phyloP scores from a whole-genome alignment of 805 yeast species.

The Maudiozyma bulderi region DNA sequence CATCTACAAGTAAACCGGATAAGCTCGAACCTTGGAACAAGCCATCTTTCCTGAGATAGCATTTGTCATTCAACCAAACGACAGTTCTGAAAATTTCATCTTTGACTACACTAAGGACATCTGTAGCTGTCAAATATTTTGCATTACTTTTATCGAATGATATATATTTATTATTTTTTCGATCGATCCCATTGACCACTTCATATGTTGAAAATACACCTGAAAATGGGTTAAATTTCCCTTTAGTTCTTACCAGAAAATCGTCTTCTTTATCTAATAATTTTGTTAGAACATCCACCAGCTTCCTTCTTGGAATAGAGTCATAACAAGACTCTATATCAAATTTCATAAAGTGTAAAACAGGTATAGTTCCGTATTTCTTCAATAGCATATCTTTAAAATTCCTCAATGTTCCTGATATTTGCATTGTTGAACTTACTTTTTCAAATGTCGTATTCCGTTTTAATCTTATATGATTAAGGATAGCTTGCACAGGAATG shows the following conservation, averaged over 20 bases:
- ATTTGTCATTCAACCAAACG: constrained; percentile 30
- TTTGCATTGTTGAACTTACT: constrained; percentile 37
- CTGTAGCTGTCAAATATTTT: constrained; percentile 31
- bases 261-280: constrained; percentile 12
- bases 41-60: constrained; percentile 50
- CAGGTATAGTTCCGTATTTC: constrained; percentile 23
- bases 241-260: constrained; percentile 24
- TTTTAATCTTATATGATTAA: constrained; percentile 28
- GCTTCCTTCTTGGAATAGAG: constrained; percentile 43
- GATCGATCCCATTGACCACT: constrained; percentile 15
- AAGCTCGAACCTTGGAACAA: constrained; percentile 78
- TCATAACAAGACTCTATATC: constrained; percentile 77
- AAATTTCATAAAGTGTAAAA: constrained; percentile 50
- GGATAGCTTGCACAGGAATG: constrained; percentile 35
- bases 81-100: constrained; percentile 47
- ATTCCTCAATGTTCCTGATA: constrained; percentile 30
- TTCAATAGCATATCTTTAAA: constrained; percentile 29
- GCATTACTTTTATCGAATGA: constrained; percentile 30
- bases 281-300: constrained; percentile 28
- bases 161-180: constrained; percentile 9
- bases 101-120: constrained; percentile 37
- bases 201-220: constrained; percentile 6
- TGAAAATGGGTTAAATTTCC: constrained; percentile 14
- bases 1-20: constrained; percentile 65
- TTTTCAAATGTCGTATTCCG: constrained; percentile 24